Conservation (phyloP, 148 eudicot genomes). For the Bassia scoparia region DNA sequence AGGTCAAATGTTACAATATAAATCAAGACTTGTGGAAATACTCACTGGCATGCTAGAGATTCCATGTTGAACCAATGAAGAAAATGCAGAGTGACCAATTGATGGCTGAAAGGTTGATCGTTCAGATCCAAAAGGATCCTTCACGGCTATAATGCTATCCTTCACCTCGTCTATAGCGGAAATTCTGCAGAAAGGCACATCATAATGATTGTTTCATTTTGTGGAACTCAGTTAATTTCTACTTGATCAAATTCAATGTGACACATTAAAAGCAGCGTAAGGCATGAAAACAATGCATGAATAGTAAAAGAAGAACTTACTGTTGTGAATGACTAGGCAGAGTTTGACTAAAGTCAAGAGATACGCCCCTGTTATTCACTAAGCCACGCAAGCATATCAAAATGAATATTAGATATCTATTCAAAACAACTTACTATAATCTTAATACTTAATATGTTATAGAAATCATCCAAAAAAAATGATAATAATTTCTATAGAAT, state of each 20-base stretch:
- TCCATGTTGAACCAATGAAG: constrained; percentile 41
- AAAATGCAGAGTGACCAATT: constrained; percentile 17
- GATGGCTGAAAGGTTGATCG: constrained; percentile 27
- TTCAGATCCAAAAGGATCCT: constrained; percentile 50
- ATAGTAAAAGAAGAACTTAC: constrained; percentile 13
- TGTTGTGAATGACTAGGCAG: constrained; percentile 5
- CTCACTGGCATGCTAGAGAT: constrained; percentile 71
- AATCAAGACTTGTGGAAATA: background rate
- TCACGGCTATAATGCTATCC: constrained; percentile 28
- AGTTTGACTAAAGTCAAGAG: background rate
- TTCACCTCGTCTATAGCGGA: constrained; percentile 1
- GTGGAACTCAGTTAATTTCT: background rate
- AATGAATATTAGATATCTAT: background rate
- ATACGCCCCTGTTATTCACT: constrained; percentile 10
- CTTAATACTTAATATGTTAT: too few species aligned
- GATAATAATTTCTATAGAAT: background rate
- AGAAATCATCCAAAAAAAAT: background rate
- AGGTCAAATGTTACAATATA: background rate
- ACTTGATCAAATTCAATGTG: background rate
- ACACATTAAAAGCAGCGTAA: background rate
- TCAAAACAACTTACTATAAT: background rate
- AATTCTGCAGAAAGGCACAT: constrained; percentile 6
- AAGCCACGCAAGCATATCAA: background rate
- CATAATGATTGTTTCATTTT: background rate
- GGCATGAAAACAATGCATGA: background rate